Evolutionary conservation across 2,329 filamentous ascomycete genomes (phyloP), one percentile per base, ranked within the genome.

Genomic region (Fusarium sp.): DNA sequence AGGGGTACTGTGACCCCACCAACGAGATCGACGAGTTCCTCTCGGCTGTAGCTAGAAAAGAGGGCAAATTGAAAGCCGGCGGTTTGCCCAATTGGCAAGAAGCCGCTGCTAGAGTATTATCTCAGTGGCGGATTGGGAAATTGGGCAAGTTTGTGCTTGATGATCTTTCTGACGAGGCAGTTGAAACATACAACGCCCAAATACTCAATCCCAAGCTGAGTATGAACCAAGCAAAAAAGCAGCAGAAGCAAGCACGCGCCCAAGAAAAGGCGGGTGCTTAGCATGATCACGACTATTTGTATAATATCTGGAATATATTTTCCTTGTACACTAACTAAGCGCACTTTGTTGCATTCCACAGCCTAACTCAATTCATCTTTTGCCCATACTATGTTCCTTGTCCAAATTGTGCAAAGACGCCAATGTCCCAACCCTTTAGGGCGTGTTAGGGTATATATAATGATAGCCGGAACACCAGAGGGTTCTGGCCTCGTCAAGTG

Each of bases 1-100:
- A 74, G 2, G 81, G 72, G 10, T 92, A 87, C 73, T 84, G 81
- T 45, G 72, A 76, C 32, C 92, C 93, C 1, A 98, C 95, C 2
- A 97, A 98, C 75, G 91, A 97, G 65, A 81, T 96, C n/a, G 78
- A 83, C 43, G 83, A 85, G 36, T 84, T 97, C 25, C 82, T 99
- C 11, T 82, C 85, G 12, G 85, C 80, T 1, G 86, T 96, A 19
- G 93, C 92, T 15, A 80, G 72, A 49, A 89, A 88, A 68, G 92
- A 91, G 8, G 95, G 95, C 7, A 86, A 92, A 64, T 76, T 98
- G 46, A 83, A 83, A 42, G 89, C 89, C 64, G 91, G 92, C 2
- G 93, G 92, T 0, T 75, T 83, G 9, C 88, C 90, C 0, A 88
- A 91, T 72, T 77, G 85, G 25, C 89, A 93, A 49, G 86, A 86